Evolutionary conservation across 2,329 filamentous ascomycete genomes (phyloP), one percentile per base, ranked within the genome.

Genomic region (Hymenoscyphus infarciens): DNA sequence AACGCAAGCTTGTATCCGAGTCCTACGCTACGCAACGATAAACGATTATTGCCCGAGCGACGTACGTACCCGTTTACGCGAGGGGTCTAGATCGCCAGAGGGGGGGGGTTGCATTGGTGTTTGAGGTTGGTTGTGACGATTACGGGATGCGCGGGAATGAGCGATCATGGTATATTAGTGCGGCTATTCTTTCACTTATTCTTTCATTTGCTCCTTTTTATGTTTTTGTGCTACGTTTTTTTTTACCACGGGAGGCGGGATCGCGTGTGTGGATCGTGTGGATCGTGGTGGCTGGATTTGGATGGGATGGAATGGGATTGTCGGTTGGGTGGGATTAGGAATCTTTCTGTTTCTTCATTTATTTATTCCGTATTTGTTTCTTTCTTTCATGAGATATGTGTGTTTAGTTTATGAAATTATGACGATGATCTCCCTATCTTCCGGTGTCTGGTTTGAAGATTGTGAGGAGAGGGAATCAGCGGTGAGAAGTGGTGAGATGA

Each of bases 1-100:
- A 62, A 63, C 64, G 64, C 69, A 70, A 68, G 66, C 66, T 69
- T 70, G 68, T 64, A 66, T 60, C 61, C 63, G 65, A 35, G 27
- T n/a, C n/a, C 16, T n/a, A 19, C 33, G 33, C 29, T 33, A 56
- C 54, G 33, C 54, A 4, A 31, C 54, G 54, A 31, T 33, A 33
- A 31, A 35, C 25, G 13, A 22, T 27, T 15, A 49, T 19, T 45
- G 6, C 42, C 42, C 42, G 42, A 19, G 42, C 42, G 45, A 19
- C 19, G 45, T 22, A 38, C 35, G 35, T 38, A 38, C 35, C 35
- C 35, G 35, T 38, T 38, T 38, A 38, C 35, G 35, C 35, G 35
- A 38, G 5, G 3, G 35, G 35, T 52, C 19, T 52, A 52, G 45
- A 52, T 22, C 10, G 16, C 1, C 4, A 4, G 35, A 13, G 8